phyloP scores from a whole-genome alignment of 2,329 filamentous ascomycete genomes.

The Fusarium anthophilum region DNA sequence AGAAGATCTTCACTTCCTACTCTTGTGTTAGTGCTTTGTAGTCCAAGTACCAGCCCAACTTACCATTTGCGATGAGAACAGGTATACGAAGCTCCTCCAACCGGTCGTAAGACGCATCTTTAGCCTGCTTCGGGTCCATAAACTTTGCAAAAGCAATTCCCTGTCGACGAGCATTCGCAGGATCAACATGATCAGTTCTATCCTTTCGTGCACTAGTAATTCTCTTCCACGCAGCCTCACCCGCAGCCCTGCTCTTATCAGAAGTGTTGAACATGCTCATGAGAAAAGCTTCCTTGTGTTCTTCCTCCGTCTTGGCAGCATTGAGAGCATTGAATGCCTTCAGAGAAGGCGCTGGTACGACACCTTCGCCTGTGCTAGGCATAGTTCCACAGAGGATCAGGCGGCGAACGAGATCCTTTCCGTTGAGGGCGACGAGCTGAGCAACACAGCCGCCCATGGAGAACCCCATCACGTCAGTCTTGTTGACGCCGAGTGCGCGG shows the following conservation, averaged over 20 bases:
- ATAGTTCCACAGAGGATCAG: conserved; percentile 56
- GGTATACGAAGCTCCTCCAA: conserved; percentile 48
- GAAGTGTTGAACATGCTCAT: conserved; percentile 48
- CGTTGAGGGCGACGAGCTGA: conserved; percentile 55
- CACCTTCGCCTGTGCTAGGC: conserved; percentile 51
- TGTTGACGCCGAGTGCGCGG: conserved; percentile 48
- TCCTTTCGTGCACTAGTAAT: conserved; percentile 43
- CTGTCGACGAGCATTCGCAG: conserved; percentile 44
- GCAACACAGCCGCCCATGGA: conserved; percentile 60
- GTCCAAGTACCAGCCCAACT: conserved; percentile 1
- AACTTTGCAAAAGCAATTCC: conserved; percentile 48
- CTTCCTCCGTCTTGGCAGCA: conserved; percentile 44
- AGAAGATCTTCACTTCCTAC: conserved; percentile 48
- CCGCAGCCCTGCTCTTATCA: conserved; percentile 45
- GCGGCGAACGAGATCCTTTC: conserved; percentile 49
- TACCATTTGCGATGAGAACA: conserved; percentile 52
- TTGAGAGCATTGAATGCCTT: conserved; percentile 48
- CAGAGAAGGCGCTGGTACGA: conserved; percentile 43
- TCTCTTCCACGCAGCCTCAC: conserved; percentile 47
- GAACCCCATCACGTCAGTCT: conserved; percentile 59
- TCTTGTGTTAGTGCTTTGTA: neutral
- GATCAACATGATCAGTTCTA: conserved; percentile 41
- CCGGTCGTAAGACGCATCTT: conserved; percentile 47
- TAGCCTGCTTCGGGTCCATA: conserved; percentile 46
- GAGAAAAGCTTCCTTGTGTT: conserved; percentile 48